These are phyloP conservation scores for Microbotryomycetes sp. DNA, from an alignment of 1,284 basidiomycete species.

Conservation along the genomic window DNA sequence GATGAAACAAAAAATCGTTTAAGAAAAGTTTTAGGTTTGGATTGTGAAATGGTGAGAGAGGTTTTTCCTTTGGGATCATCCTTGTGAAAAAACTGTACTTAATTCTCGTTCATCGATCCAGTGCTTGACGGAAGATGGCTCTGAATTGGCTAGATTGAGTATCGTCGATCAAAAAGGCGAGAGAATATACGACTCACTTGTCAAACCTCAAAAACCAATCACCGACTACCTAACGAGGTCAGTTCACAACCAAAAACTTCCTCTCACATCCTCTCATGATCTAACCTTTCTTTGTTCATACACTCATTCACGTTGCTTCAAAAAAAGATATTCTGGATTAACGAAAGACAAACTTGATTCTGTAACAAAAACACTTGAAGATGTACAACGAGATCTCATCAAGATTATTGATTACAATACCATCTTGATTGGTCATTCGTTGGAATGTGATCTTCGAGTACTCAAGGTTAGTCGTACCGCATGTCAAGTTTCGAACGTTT, in stretches of 20 bases:
- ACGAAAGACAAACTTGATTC: slow-evolving; percentile 61
- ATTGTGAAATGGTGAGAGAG: slow-evolving; percentile 90
- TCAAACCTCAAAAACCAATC: slow-evolving; percentile 74
- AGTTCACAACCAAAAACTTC: slow-evolving; percentile 32
- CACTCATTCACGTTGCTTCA: too few relatives aligned
- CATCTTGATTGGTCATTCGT: slow-evolving; percentile 84
- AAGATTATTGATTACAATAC: slow-evolving; percentile 53
- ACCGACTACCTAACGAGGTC: slow-evolving; percentile 80
- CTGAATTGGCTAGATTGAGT: slow-evolving; percentile 75
- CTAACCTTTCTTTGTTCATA: too few relatives aligned
- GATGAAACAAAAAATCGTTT: slow-evolving; percentile 36
- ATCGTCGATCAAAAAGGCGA: slow-evolving; percentile 65
- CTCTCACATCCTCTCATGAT: too few relatives aligned
- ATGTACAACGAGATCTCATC: slow-evolving; percentile 63
- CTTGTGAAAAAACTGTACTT: not conserved
- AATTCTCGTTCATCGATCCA: slow-evolving; percentile 38
- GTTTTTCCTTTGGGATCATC: slow-evolving; percentile 5
- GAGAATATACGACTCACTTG: slow-evolving; percentile 75
- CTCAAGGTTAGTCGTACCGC: slow-evolving; percentile 64
- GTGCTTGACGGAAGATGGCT: slow-evolving; percentile 79
- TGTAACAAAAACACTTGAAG: slow-evolving; percentile 65
- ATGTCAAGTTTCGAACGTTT: not conserved
- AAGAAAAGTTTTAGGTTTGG: slow-evolving; percentile 50
- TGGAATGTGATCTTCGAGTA: slow-evolving; percentile 81
- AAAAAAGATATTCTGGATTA: slow-evolving; percentile 75